Evolutionary conservation across 805 yeast species (phyloP).

Genomic region (Candida glaebosa): DNA sequence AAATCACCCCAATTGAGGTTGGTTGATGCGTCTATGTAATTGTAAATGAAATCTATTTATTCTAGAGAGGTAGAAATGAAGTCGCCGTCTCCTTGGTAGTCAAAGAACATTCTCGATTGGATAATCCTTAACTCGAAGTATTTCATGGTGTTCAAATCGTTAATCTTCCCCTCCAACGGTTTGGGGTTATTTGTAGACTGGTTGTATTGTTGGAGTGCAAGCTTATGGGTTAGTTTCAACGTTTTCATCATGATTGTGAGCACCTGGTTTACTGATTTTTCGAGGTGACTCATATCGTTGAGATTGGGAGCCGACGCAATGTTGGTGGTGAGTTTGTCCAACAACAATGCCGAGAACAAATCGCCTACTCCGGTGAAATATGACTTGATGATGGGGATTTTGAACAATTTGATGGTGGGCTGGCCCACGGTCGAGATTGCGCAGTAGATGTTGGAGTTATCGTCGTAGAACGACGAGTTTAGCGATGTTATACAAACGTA

Average conservation of each 20-base stretch:
- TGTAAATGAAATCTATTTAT: background rate
- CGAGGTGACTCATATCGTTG: constrained; percentile 10
- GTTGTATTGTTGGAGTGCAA: constrained; percentile 33
- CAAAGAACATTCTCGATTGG: constrained; percentile 47
- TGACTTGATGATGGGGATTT: constrained; percentile 62
- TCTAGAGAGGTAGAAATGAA: constrained; percentile 7
- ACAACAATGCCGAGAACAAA: constrained; percentile 72
- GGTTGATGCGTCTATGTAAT: background rate
- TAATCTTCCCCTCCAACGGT: constrained; percentile 42
- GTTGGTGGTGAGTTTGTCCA: constrained; percentile 53
- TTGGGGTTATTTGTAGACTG: constrained; percentile 12
- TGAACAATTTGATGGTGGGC: constrained; percentile 30
- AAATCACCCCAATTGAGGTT: background rate
- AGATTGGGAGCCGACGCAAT: background rate
- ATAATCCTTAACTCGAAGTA: constrained; percentile 70
- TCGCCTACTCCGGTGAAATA: constrained; percentile 97
- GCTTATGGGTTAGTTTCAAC: constrained; percentile 43
- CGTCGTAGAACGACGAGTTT: constrained; percentile 13
- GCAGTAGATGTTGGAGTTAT: constrained; percentile 22
- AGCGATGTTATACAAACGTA: constrained; percentile 70
- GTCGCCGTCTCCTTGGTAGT: constrained; percentile 22
- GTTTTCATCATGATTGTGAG: constrained; percentile 54
- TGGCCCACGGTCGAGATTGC: constrained; percentile 16
- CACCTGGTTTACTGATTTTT: constrained; percentile 50
- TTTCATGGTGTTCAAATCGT: constrained; percentile 59